A percentile compares a stretch with the other conserved stretches of the same genome.
These are phyloP conservation scores for Coniferiporia sulphurascens DNA, from an alignment of 1,284 basidiomycete species.

Conservation along the genomic window DNA sequence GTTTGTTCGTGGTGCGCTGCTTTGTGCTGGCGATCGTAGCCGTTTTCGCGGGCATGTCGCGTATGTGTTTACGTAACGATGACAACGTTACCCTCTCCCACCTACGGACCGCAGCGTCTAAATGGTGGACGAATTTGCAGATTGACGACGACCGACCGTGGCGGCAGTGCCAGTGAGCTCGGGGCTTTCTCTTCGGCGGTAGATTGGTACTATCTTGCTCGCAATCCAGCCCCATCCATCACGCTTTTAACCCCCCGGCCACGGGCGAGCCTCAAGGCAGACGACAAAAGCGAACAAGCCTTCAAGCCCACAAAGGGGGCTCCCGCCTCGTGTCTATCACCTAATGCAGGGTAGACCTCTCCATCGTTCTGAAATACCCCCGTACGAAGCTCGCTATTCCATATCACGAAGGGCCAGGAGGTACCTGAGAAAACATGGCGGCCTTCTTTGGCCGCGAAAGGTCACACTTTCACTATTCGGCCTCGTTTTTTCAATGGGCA, in stretches of 20 bases:
- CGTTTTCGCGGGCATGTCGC: slow-evolving; percentile 5
- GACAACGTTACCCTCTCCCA: background rate
- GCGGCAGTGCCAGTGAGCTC: too few relatives aligned
- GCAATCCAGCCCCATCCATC: too few relatives aligned
- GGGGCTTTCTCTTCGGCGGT: too few relatives aligned
- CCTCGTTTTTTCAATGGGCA: background rate
- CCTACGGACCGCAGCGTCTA: slow-evolving; percentile 9
- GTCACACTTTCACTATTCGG: slow-evolving; percentile 6
- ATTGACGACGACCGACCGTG: too few relatives aligned
- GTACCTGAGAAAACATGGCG: slow-evolving; percentile 8
- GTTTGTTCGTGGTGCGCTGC: slow-evolving; percentile 13
- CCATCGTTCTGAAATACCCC: background rate
- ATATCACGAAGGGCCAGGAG: background rate
- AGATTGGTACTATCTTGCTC: too few relatives aligned
- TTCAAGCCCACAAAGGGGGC: background rate
- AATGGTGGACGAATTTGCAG: background rate
- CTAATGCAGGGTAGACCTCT: background rate
- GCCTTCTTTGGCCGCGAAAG: background rate
- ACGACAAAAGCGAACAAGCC: too few relatives aligned
- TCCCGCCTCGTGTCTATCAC: background rate
- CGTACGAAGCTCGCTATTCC: background rate
- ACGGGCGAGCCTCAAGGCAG: too few relatives aligned
- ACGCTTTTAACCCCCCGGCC: too few relatives aligned
- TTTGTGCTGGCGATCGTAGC: slow-evolving; percentile 15
- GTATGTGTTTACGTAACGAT: slow-evolving; percentile 6